Evolutionary conservation across 2,329 filamentous ascomycete genomes (phyloP).

Genomic region (Ophiostoma novo-ulmi): DNA sequence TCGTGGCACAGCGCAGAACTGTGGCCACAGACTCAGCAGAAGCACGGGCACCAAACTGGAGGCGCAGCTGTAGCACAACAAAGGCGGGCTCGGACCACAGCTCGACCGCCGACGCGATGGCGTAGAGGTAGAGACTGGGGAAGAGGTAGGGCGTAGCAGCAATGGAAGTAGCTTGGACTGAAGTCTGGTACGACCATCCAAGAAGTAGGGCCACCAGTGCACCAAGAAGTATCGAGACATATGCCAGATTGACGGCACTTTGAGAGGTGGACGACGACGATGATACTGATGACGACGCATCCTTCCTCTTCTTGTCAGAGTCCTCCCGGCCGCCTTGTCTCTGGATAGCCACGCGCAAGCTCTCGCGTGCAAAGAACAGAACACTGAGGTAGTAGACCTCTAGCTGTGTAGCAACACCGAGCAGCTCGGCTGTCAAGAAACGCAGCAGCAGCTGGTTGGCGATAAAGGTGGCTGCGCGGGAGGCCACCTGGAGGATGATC

Average conservation of each 20-base stretch:
- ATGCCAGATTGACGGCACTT: slow-evolving; percentile 81
- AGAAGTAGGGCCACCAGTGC: slow-evolving; percentile 58
- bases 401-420: slow-evolving; percentile 82
- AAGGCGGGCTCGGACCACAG: slow-evolving; percentile 84
- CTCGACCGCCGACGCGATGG: slow-evolving; percentile 60
- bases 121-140: slow-evolving; percentile 51
- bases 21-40: slow-evolving; percentile 79
- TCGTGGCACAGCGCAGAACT: slow-evolving; percentile 67
- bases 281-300: neutral
- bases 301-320: neutral
- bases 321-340: slow-evolving; percentile 49
- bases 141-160: slow-evolving; percentile 59
- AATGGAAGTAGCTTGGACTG: slow-evolving; percentile 36
- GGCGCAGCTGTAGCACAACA: slow-evolving; percentile 74
- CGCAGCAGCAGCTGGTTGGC: slow-evolving; percentile 89
- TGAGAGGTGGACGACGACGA: slow-evolving; percentile 47
- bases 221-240: slow-evolving; percentile 69
- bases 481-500: slow-evolving; percentile 79
- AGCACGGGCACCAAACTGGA: slow-evolving; percentile 75
- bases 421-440: slow-evolving; percentile 74
- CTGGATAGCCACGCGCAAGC: slow-evolving; percentile 84
- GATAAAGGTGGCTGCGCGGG: slow-evolving; percentile 81
- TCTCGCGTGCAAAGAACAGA: slow-evolving; percentile 92
- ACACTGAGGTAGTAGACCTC: slow-evolving; percentile 90
- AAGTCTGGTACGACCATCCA: slow-evolving; percentile 61